Base-by-base conservation (phyloP, 148 eudicot species). In the Vaccinium darrowii region DNA sequence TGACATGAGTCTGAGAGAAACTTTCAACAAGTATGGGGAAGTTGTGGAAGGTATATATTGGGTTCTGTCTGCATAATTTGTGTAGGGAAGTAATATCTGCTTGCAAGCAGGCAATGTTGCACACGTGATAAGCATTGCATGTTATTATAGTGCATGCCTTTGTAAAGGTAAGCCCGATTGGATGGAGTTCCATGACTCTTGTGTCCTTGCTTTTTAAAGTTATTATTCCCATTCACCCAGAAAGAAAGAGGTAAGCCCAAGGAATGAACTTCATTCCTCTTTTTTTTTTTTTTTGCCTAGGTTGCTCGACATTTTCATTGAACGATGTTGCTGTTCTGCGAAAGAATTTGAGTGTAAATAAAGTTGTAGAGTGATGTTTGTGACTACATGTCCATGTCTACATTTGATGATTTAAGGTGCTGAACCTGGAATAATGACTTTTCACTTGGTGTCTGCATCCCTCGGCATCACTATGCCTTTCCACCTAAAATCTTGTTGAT, bases 11-110 rank as follows among this genome's bases (percentile, higher is more conserved):
- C 85, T 96, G 78, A 52, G 74, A 72, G 92, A 96, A 51, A 88
- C 91, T 84, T 96, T 96, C 81, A 36, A 86, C 10, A 89, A 90
- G 78, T 95, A 96, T 78, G 99, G 99, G 62, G 87, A 92, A 47
- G 98, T 96, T 76, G 19, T 84, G n/a, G 99, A 96, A 75, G 99
- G 99, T 96, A 76, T 72, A 89, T 82, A 25, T 69, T 69, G 36
- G 36, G 74, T 69, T 25, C 18, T 69, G 36, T 27, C 7, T 5
- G 5, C 74, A 25, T 69, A 8, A 65, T 6, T 14, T 30, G 7
- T 67, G 4, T 25, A 67, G 16, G 73, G 30, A 67, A 67, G 39
- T 67, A 43, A 69, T 69, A 27, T 30, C 74, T 69, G 14, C 74
- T 27, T 27, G 39, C 74, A 69, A 30, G 43, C 18, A 69, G 74